These are phyloP conservation scores for Furculomyces boomerangus DNA, from an alignment of 371 early-diverging fungal species.

Conservation along the genomic window DNA sequence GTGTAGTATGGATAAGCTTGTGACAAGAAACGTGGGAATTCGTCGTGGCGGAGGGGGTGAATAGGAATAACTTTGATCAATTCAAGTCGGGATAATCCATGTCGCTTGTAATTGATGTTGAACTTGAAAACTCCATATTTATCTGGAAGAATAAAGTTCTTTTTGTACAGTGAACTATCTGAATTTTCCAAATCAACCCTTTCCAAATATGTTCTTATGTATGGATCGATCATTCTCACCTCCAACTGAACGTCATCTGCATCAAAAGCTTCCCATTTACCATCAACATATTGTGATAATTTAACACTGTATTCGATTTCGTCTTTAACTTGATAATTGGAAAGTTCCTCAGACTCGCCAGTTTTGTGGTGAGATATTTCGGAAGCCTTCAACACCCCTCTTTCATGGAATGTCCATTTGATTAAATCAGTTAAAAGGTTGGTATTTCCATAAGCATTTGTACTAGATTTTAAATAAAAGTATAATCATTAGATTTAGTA, in stretches of 20 bases:
- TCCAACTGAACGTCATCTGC: constrained; percentile 65
- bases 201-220: constrained; percentile 69
- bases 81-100: constrained; percentile 52
- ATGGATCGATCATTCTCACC: constrained; percentile 91
- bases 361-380: constrained; percentile 44
- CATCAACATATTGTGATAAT: constrained; percentile 52
- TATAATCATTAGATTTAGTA: not conserved
- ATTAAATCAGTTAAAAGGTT: constrained; percentile 48
- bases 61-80: constrained; percentile 63
- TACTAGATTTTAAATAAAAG: constrained; percentile 9
- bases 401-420: constrained; percentile 87
- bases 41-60: constrained; percentile 82
- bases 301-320: constrained; percentile 65
- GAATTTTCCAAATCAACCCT: constrained; percentile 24
- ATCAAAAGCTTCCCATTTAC: constrained; percentile 61
- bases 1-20: constrained; percentile 89
- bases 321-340: constrained; percentile 73
- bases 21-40: constrained; percentile 78
- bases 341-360: constrained; percentile 6
- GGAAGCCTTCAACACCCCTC: constrained; percentile 55
- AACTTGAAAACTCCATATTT: constrained; percentile 92
- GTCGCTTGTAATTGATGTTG: constrained; percentile 73
- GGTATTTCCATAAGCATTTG: constrained; percentile 37
- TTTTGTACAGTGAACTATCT: constrained; percentile 5
- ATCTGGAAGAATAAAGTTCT: constrained; percentile 64